Base-by-base conservation (phyloP, 306 rosid genomes). In the Urtica urens region DNA sequence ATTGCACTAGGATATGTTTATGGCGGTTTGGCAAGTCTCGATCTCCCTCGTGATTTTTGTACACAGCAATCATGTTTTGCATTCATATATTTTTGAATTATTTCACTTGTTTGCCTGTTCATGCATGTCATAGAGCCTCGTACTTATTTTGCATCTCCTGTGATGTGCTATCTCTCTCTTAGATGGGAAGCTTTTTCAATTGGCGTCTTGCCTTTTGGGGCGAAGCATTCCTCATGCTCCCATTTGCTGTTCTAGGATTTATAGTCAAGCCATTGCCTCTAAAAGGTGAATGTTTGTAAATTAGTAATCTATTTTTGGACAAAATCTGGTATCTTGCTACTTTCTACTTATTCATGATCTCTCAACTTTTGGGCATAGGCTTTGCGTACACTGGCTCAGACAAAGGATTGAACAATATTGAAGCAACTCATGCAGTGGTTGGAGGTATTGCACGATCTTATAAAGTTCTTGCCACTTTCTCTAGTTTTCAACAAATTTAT, bases 131-230 rank as follows among this genome's bases (percentile, higher is more conserved):
- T 19, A 18, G 12, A 55, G 48, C 25, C 58, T 5, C 25, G 19
- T 27, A 19, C 43, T 22, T 12, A 10, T 26, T 18, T n/a, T 16
- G 14, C 31, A 41, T 51, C 31, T 62, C 37, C 0, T n/a, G 43
- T 35, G 0, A 16, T 49, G 23, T 47, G 8, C 29, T 71, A 38
- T 37, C 38, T 53, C 37, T 23, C 35, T 59, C 43, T 59, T 56
- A 90, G 95, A 93, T 90, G 58, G 97, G 95, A 60, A 41, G 74
- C 67, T 46, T 25, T 67, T 55, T 61, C 35, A 75, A 67, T 58
- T 90, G 95, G 97, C 93, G 97, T 13, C 50, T 37, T 75, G 95
- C 97, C 24, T 90, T 90, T 49, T 77, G 78, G 79, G 76, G 69
- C 37, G 92, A 79, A 78, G 90, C 97, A 37, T 28, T 90, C 56